Base-by-base conservation (phyloP, 345 rosid genomes). In the Capsella bursapastoris region DNA sequence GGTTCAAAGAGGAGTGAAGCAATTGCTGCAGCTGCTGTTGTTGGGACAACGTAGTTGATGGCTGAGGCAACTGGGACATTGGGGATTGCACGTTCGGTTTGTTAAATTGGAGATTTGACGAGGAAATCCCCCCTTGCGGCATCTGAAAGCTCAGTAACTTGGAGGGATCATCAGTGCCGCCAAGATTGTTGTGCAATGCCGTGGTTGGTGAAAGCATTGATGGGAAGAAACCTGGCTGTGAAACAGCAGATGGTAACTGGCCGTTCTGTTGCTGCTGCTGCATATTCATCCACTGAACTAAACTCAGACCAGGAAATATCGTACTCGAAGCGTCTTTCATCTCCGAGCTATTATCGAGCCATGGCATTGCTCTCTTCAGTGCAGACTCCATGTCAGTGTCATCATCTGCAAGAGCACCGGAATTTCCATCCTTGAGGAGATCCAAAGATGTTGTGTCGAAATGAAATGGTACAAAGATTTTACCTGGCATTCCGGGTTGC, bases 281-380 rank as follows among this genome's bases (percentile, higher is more conserved):
- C 94, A 92, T 81, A 77, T 82, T 92, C 97, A 92, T 92, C 96
- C 96, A 90, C 78, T 92, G 96, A 76, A 84, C 89, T 73, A 96
- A 80, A 80, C 96, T 88, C 45, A 96, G 72, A 57, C 96, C 97
- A 49, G 94, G 88, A 64, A 72, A 80, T 49, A 80, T 45, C 38
- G 79, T 59, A 82, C 81, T 68, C 38, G 96, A 44, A 15, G 92
- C 41, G 58, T 90, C 99, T 79, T 92, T 92, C 86, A 85, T 83
- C 69, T 77, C 79, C 29, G 82, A 51, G 74, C 92, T 86, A 78
- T 88, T 93, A n/a, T 89, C 91, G 64, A 89, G 85, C 96, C 97
- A 90, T 58, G 96, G 96, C 92, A 92, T 85, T 27, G 90, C 79
- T 84, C 96, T 88, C 86, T 89, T 92, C 78, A 92, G 82, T 28